Base-by-base conservation (phyloP, 805 yeast species). In the Wickerhamiella lipophila region DNA sequence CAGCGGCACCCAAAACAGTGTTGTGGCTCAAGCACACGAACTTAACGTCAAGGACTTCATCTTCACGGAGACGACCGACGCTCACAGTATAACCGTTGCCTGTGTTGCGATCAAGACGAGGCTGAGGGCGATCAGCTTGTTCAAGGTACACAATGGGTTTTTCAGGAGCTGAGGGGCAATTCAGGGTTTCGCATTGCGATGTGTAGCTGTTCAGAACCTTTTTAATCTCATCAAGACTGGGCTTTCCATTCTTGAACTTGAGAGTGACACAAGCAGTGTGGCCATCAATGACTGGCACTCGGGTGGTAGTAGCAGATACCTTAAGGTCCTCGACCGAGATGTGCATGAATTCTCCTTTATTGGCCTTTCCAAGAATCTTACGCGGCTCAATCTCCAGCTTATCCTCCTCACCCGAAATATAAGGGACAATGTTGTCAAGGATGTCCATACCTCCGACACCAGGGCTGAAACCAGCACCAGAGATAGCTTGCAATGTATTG, bases 311-410 rank as follows among this genome's bases (percentile, higher is more conserved):
- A 30, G 98, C 98, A 53, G 94, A 81, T 38, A 92, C 95, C 60
- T 74, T 80, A 64, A 89, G 69, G 59, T 85, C 86, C 32, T 67
- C 73, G 0, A 60, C 55, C 47, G 71, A 68, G 47, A 76, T 62
- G 48, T 70, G 63, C 32, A 50, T 23, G 42, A 58, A 56, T 21
- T 42, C 53, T 40, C 78, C 79, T 32, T 79, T 59, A 29, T 62
- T 54, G 49, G 49, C 51, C n/a, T 34, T 46, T 55, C 96, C 96
- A 60, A 92, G 74, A 56, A 92, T 92, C 71, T 92, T 92, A 64
- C 85, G 83, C 49, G 97, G 87, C 72, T 92, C 98, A 94, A 94
- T 87, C 69, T 92, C 98, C 59, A 92, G 85, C 70, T 92, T 92
- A 58, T 92, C 98, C 70, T 92, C 98, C 69, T 92, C 98, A 42